phyloP scores from a whole-genome alignment of 78 protist species.

The Ministeria vibrans region DNA sequence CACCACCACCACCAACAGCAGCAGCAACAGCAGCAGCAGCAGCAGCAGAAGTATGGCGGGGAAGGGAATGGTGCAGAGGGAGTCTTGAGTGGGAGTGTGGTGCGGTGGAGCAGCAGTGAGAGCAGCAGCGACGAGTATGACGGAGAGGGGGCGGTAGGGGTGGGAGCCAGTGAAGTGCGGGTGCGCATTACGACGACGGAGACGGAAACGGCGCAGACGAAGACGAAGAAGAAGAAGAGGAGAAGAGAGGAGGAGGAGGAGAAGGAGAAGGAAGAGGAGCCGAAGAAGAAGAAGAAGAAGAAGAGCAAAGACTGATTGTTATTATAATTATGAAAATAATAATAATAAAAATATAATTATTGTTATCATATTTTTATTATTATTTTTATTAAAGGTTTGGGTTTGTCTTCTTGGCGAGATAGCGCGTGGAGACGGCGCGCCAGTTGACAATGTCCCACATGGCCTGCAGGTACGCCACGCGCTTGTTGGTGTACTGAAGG shows the following conservation, averaged over 20 bases:
- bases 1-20: neutral
- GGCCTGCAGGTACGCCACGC: constrained; percentile 77
- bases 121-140: no score
- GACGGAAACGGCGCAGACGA: neutral
- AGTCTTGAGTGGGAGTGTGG: no score
- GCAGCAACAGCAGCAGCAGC: neutral
- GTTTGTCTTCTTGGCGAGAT: no score
- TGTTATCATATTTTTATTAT: neutral
- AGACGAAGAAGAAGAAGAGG: neutral
- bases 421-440: constrained; percentile 74
- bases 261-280: neutral
- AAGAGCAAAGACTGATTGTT: neutral
- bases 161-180: no score
- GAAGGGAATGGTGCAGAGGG: no score
- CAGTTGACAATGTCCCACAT: constrained; percentile 82
- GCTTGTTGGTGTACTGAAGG: constrained; percentile 74
- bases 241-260: neutral
- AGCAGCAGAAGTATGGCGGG: neutral
- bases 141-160: no score
- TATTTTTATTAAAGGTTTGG: no score
- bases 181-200: neutral
- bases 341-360: no score
- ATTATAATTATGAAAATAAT: neutral
- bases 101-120: no score
- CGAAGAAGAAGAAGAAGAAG: neutral